phyloP scores from a whole-genome alignment of 768 basidiomycete species.

The Cystobasidiopsis lactophilus region DNA sequence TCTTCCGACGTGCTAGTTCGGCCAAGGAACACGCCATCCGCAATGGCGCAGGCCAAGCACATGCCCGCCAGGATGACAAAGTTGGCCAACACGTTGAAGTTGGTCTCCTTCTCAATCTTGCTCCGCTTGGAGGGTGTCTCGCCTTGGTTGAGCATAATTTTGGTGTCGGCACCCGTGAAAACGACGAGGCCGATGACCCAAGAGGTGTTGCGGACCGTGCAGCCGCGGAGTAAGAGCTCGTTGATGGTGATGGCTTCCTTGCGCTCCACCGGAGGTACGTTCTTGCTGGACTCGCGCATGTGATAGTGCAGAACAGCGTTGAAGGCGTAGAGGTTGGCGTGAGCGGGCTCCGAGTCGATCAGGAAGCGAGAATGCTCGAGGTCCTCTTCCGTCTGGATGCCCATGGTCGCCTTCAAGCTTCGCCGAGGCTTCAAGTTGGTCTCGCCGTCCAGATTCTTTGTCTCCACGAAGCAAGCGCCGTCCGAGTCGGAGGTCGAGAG shows the following conservation, averaged over 20 bases:
- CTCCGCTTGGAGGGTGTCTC: slow-evolving; percentile 87
- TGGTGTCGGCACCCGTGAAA: slow-evolving; percentile 63
- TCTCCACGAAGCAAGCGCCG: slow-evolving; percentile 63
- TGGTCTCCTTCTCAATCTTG: slow-evolving; percentile 96
- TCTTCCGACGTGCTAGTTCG: slow-evolving; percentile 41
- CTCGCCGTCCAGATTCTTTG: slow-evolving; percentile 70
- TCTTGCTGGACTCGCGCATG: slow-evolving; percentile 31
- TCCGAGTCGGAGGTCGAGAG: slow-evolving; percentile 78
- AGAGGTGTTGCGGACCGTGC: slow-evolving; percentile 63
- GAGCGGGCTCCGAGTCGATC: slow-evolving; percentile 79
- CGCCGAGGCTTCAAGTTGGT: slow-evolving; percentile 84
- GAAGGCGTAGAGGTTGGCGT: slow-evolving; percentile 78
- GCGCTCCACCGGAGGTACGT: slow-evolving; percentile 31
- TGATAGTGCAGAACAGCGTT: slow-evolving; percentile 58
- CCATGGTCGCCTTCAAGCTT: slow-evolving; percentile 50
- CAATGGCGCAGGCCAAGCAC: slow-evolving; percentile 52
- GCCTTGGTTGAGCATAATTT: slow-evolving; percentile 32
- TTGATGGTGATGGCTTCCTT: slow-evolving; percentile 49
- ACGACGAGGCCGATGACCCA: slow-evolving; percentile 90
- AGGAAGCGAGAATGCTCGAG: slow-evolving; percentile 65
- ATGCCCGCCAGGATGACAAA: slow-evolving; percentile 55
- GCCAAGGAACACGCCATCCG: slow-evolving; percentile 49
- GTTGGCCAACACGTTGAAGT: slow-evolving; percentile 92
- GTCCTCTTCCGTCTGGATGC: slow-evolving; percentile 66
- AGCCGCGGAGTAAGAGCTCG: slow-evolving; percentile 76